Evolutionary conservation across 2,329 filamentous ascomycete genomes (phyloP).

Genomic region (Epichloe sibirici): DNA sequence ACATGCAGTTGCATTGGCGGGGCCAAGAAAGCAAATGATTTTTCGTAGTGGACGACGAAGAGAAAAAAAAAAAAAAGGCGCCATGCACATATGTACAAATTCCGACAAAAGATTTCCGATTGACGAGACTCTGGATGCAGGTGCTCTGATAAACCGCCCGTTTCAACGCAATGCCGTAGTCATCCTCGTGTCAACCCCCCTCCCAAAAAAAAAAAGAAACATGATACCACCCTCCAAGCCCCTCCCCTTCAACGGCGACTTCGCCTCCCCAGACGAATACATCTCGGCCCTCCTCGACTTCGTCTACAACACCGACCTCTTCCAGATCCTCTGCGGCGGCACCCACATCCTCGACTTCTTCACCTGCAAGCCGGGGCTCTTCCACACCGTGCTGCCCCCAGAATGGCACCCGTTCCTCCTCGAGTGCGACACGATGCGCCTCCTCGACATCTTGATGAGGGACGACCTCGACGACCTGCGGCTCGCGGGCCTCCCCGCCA

Average conservation of each 20-base stretch:
- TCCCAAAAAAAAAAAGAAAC: background rate
- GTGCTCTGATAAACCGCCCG: too few species aligned
- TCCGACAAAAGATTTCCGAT: too few species aligned
- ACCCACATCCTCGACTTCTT: constrained; percentile 96
- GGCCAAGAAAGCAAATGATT: too few species aligned
- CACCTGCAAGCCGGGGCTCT: constrained; percentile 72
- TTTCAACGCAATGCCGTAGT: too few species aligned
- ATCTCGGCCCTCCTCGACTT: constrained; percentile 68
- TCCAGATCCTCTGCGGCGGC: constrained; percentile 88
- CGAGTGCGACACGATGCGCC: constrained; percentile 55
- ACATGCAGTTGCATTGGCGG: too few species aligned
- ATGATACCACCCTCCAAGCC: constrained; percentile 21
- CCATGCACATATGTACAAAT: too few species aligned
- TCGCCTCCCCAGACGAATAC: constrained; percentile 62
- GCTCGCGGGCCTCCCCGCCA: constrained; percentile 17
- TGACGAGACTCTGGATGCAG: too few species aligned
- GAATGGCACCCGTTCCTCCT: constrained; percentile 77
- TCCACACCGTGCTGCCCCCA: constrained; percentile 59
- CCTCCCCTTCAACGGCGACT: constrained; percentile 60
- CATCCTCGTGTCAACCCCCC: too few species aligned
- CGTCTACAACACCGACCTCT: constrained; percentile 58
- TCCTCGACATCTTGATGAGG: constrained; percentile 71
- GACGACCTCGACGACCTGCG: constrained; percentile 47
- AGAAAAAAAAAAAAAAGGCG: too few species aligned
- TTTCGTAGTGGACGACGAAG: too few species aligned